phyloP scores from a whole-genome alignment of 768 basidiomycete genomes.

The Mycena floridula region DNA sequence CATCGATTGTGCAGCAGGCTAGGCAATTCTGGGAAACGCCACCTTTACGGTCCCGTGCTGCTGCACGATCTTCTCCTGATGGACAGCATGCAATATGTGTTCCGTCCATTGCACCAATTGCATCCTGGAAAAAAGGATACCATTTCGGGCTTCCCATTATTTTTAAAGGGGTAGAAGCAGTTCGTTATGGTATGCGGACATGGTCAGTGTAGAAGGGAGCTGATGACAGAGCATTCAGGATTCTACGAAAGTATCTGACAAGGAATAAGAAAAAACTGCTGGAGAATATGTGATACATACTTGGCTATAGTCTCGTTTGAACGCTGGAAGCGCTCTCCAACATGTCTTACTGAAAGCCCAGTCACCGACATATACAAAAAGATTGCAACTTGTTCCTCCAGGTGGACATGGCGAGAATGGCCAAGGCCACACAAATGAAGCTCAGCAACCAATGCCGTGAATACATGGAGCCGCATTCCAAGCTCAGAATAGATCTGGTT shows the following conservation, averaged over 20 bases:
- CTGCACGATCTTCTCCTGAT: neutral
- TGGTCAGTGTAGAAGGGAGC: neutral
- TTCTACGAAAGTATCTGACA: neutral
- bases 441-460: constrained; percentile 2
- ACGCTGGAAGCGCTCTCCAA: constrained; percentile 21
- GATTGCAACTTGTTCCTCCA: constrained; percentile 17
- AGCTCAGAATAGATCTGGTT: constrained; percentile 15
- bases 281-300: constrained; percentile 2
- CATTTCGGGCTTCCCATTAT: constrained; percentile 12
- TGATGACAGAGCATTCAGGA: neutral
- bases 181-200: neutral
- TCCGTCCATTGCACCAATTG: neutral
- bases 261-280: neutral
- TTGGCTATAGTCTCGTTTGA: constrained; percentile 11
- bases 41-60: constrained; percentile 7
- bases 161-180: constrained; percentile 6
- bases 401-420: constrained; percentile 3
- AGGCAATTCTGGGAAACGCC: constrained; percentile 12
- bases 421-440: constrained; percentile 1
- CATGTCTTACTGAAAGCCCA: constrained; percentile 12
- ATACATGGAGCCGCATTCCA: constrained; percentile 16
- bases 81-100: constrained; percentile 9
- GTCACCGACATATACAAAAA: constrained; percentile 21
- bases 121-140: constrained; percentile 15
- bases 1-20: constrained; percentile 8